Evolutionary conservation across 2,329 filamentous ascomycete genomes (phyloP), one percentile per base, ranked within the genome.

Genomic region (Pseudopithomyces chartarum): DNA sequence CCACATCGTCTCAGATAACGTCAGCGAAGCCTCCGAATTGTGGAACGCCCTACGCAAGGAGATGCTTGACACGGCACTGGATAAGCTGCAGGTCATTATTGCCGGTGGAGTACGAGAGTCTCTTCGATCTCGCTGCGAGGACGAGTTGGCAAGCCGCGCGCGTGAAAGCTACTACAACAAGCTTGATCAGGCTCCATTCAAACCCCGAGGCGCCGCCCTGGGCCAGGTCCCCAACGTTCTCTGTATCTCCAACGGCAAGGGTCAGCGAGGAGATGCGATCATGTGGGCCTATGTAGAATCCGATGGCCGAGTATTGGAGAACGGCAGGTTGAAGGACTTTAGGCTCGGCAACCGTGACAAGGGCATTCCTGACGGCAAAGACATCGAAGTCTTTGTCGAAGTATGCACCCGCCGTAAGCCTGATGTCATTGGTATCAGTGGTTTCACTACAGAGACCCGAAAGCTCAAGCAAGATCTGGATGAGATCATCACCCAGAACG

Each of bases 261-360:
- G 90, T 13, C 87, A 90, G 64, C 86, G 92, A 40, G 84, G 84
- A 38, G 94, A 97, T 63, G 90, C 92, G 2, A 86, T 96, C 42
- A 90, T 87, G 76, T 98, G 92, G 91, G 89, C 92, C 1, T 98
- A 91, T 82, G 88, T 98, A 15, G 92, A 97, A 68, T 94, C 98
- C 72, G 91, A 97, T 67, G 93, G 94, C 8, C 87, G 92, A 34
- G 89, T 97, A 20, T 79, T 94, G 29, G 95, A 98, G 73, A 90
- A 95, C 65, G 92, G 95, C 68, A 94, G 92, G 67, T 91, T 97
- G 64, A 81, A 84, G 33, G 94, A 96, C 63, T 82, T 99, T 44
- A 85, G 87, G 22, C 73, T 85, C 19, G 86, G 85, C 32, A 86
- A 87, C 60, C 67, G 84, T 80, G 78, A 92, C 84, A 79, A 92